Evolutionary conservation across 2,329 filamentous ascomycete species (phyloP).

Genomic region (Byssothecium circinans): DNA sequence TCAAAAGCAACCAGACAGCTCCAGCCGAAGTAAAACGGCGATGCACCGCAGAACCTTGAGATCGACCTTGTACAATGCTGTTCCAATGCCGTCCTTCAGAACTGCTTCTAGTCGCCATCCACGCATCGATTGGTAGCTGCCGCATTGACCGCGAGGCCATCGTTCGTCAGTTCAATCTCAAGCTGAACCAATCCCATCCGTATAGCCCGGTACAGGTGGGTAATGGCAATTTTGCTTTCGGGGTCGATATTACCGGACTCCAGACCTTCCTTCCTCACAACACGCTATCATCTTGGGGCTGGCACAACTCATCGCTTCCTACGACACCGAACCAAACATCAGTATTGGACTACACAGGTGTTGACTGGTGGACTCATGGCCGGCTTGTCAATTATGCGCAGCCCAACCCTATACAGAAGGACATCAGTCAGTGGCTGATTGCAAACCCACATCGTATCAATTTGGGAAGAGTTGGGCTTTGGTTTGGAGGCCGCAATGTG

Average conservation of each 20-base stretch:
- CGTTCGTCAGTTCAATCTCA: constrained; percentile 49
- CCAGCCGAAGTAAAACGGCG: constrained; percentile 1
- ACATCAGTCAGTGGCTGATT: constrained; percentile 57
- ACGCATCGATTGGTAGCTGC: constrained; percentile 1
- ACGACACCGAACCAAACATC: constrained; percentile 39
- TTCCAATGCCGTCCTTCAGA: not conserved
- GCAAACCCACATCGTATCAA: constrained; percentile 58
- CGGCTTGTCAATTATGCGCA: constrained; percentile 49
- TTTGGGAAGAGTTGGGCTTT: constrained; percentile 52
- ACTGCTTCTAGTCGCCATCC: not conserved
- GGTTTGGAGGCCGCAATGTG: constrained; percentile 46
- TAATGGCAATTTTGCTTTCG: constrained; percentile 54
- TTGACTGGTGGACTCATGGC: constrained; percentile 51
- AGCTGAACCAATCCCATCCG: constrained; percentile 51
- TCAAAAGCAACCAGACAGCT: not conserved
- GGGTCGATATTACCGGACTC: constrained; percentile 50
- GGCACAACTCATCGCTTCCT: constrained; percentile 52
- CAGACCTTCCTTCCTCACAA: constrained; percentile 50
- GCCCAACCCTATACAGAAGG: constrained; percentile 44
- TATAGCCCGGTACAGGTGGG: constrained; percentile 57
- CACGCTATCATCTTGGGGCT: constrained; percentile 50
- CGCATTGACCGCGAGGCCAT: constrained; percentile 34
- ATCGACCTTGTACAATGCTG: constrained; percentile 15
- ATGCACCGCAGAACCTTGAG: not conserved
- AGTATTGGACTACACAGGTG: constrained; percentile 44